Evolutionary conservation across 108 stramenopile genomes (phyloP), one percentile per base, ranked within the genome.

Genomic region (Conticribra weissflogii): DNA sequence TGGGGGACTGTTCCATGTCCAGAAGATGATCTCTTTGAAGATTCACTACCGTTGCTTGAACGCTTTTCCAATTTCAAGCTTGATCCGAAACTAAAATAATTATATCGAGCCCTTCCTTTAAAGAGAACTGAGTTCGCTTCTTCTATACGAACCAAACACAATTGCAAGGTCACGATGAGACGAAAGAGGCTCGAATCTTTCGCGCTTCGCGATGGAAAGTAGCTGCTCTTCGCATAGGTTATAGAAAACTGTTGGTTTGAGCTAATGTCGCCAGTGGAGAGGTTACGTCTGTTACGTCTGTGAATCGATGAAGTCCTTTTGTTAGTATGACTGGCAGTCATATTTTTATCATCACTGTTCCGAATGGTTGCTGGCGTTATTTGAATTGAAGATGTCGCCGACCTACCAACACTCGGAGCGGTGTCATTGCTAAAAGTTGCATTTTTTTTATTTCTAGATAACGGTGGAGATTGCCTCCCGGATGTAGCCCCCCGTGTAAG

Each of bases 181-280:
- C 87, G 84, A 71, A 94, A 94, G 24, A 94, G 34, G 24, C 88
- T 73, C 3, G 88, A 77, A 68, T 87, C 86, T 22, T 76, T 81
- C 1, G 84, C 76, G 63, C 74, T 72, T 46, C 72, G 57, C 29
- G 62, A 48, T n/a, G 82, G 72, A 18, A 29, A 31, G 25, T 70
- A 34, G 2, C 29, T 34, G 17, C 15, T 49, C 7, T 30, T 44
- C 21, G 24, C 18, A 34, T 21, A 3, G 22, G 27, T 15, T 36
- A 49, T 30, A n/a, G 44, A 57, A 19, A 15, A 22, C 22, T 15
- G 28, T 7, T 23, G 29, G 15, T 48, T 28, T 49, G 32, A n/a
- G n/a, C 44, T 67, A 21, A 64, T 15, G 12, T 25, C 49, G 3
- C 63, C 67, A n/a, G 63, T 74, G 30, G 74, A 69, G 33, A 61